Conservation (phyloP, 2,329 filamentous ascomycete species). For the Thielaviopsis cerberus region DNA sequence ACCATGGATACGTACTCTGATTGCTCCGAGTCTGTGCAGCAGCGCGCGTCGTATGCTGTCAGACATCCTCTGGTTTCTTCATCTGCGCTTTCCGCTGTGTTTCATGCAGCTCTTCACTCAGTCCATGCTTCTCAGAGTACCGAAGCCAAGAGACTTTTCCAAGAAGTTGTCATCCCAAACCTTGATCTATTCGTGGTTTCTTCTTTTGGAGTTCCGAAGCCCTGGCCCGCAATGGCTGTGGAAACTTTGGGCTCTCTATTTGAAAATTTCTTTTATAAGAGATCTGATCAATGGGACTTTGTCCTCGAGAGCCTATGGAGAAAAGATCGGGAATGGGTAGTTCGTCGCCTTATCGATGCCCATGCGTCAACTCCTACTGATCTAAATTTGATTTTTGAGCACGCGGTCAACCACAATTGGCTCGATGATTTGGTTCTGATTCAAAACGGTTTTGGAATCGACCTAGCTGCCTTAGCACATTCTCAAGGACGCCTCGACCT, state of each 20-base stretch:
- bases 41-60: slow-evolving; percentile 42
- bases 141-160: slow-evolving; percentile 47
- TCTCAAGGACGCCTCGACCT: slow-evolving; percentile 65
- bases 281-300: slow-evolving; percentile 62
- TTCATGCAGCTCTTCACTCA: slow-evolving; percentile 44
- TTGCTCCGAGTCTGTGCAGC: slow-evolving; percentile 29
- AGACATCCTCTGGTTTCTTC: slow-evolving; percentile 79
- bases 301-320: slow-evolving; percentile 84
- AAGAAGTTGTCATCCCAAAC: slow-evolving; percentile 51
- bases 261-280: slow-evolving; percentile 64
- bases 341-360: slow-evolving; percentile 59
- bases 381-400: slow-evolving; percentile 29
- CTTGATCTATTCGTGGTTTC: slow-evolving; percentile 64
- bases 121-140: slow-evolving; percentile 41
- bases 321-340: slow-evolving; percentile 76
- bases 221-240: slow-evolving; percentile 56
- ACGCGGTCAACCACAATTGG: slow-evolving; percentile 69
- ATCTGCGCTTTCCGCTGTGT: slow-evolving; percentile 56
- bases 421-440: slow-evolving; percentile 62
- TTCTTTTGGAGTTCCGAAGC: slow-evolving; percentile 57
- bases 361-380: slow-evolving; percentile 53
- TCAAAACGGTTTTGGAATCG: slow-evolving; percentile 68
- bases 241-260: slow-evolving; percentile 64
- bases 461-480: slow-evolving; percentile 72
- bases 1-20: slow-evolving; percentile 37